These are phyloP conservation scores for Globisporangium recalcitrans DNA, from an alignment of 352 stramenopile species.

Conservation along the genomic window DNA sequence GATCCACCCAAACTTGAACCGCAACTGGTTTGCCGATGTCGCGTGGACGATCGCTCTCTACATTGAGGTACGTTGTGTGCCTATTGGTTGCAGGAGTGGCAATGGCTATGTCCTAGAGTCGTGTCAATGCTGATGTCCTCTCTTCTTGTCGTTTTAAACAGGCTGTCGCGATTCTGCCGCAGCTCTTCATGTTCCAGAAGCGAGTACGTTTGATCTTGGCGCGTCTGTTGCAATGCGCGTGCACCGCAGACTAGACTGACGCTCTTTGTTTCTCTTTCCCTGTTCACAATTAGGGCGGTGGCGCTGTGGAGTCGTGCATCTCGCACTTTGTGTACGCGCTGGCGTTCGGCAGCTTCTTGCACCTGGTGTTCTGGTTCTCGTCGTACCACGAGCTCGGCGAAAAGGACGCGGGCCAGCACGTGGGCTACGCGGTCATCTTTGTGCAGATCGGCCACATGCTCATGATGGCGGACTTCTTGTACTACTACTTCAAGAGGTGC, in stretches of 20 bases:
- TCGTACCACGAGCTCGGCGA: constrained; percentile 98
- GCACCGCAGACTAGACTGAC: too few species aligned
- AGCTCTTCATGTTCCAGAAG: constrained; percentile 99
- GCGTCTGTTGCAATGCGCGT: too few species aligned
- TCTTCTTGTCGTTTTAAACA: neutral
- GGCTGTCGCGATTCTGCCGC: constrained; percentile 93
- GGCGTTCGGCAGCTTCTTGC: constrained; percentile 93
- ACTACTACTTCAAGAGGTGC: constrained; percentile 97
- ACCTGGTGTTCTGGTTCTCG: constrained; percentile 98
- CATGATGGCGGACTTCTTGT: constrained; percentile 99
- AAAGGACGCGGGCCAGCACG: constrained; percentile 85
- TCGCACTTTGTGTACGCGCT: constrained; percentile 96
- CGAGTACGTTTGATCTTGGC: constrained; percentile 44
- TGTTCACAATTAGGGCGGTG: constrained; percentile 53
- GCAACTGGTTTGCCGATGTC: constrained; percentile 95
- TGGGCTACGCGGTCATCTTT: constrained; percentile 94
- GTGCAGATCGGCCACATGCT: constrained; percentile 98
- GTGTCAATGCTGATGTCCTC: neutral
- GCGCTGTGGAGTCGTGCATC: constrained; percentile 94
- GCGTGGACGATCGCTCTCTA: constrained; percentile 98
- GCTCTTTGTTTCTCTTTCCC: too few species aligned
- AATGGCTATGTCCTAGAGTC: neutral
- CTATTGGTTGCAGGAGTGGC: neutral
- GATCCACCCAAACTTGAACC: constrained; percentile 95
- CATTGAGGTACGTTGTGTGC: constrained; percentile 65